Evolutionary conservation across 352 stramenopile genomes (phyloP).

Genomic region (Blastocystis sp.): DNA sequence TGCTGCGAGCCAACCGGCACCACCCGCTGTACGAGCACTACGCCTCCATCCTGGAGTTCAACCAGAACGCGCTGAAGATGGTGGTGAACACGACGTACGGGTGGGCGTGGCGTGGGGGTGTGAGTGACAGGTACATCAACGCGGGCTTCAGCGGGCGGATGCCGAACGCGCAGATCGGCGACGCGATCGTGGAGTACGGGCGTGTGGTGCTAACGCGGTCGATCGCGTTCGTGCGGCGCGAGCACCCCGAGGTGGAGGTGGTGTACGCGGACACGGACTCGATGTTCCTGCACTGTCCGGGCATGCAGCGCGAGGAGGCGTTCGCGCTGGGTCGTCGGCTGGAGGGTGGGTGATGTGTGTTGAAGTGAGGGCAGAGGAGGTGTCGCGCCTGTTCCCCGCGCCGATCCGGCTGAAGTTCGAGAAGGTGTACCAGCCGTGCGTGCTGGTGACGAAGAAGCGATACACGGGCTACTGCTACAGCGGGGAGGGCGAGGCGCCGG

Average conservation of each 20-base stretch:
- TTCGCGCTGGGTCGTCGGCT: slow-evolving; percentile 89
- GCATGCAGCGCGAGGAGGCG: slow-evolving; percentile 85
- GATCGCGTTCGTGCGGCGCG: slow-evolving; percentile 13
- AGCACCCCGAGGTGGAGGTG: neutral
- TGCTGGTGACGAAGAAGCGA: slow-evolving; percentile 90
- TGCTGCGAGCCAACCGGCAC: slow-evolving; percentile 76
- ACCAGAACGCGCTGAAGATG: slow-evolving; percentile 93
- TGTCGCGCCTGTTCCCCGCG: slow-evolving; percentile 80
- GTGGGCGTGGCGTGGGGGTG: slow-evolving; percentile 27
- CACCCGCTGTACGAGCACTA: slow-evolving; percentile 69
- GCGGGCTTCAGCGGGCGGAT: slow-evolving; percentile 95
- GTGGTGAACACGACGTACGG: slow-evolving; percentile 98
- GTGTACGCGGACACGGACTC: slow-evolving; percentile 95
- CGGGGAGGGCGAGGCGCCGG: slow-evolving; percentile 67
- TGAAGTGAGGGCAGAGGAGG: slow-evolving; percentile 73
- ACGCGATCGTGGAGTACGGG: slow-evolving; percentile 93
- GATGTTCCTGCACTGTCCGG: slow-evolving; percentile 91
- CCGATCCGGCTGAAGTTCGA: slow-evolving; percentile 76
- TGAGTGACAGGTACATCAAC: slow-evolving; percentile 84
- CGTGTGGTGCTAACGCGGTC: slow-evolving; percentile 35
- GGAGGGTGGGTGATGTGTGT: neutral
- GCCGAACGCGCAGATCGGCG: slow-evolving; percentile 89
- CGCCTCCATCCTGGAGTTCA: slow-evolving; percentile 78
- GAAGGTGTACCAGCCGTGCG: slow-evolving; percentile 85
- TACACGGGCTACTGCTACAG: slow-evolving; percentile 84